phyloP scores from a whole-genome alignment of 176 grass and related monocot species.

The Triticum turgidum region DNA sequence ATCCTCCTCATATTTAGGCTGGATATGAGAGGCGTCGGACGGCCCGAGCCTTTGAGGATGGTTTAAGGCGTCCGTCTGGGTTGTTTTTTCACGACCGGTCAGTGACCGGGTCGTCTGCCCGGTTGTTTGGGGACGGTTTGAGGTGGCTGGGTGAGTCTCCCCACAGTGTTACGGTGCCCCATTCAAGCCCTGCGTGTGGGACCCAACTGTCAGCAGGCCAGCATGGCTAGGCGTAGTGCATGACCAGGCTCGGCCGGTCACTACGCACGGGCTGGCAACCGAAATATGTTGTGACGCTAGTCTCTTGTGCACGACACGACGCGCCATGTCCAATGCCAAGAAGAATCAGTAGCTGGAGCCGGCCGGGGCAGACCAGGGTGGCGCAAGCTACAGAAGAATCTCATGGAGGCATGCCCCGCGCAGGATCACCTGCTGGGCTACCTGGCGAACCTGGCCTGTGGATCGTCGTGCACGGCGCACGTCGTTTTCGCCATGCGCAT shows the following conservation, averaged over 20 bases:
- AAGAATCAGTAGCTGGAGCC: neutral
- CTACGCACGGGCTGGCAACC: neutral
- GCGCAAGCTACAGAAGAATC: conserved; percentile 10
- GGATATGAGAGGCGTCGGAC: too few relatives aligned
- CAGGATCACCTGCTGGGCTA: neutral
- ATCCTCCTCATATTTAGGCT: too few relatives aligned
- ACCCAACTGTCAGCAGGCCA: too few relatives aligned
- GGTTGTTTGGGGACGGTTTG: too few relatives aligned
- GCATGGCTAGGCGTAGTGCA: too few relatives aligned
- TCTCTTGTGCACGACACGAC: neutral
- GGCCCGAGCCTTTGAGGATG: too few relatives aligned
- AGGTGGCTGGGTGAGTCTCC: too few relatives aligned
- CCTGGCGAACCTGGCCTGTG: neutral
- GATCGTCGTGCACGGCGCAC: neutral
- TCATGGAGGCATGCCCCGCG: neutral
- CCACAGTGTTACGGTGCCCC: too few relatives aligned
- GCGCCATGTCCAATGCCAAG: neutral
- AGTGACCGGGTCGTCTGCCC: too few relatives aligned
- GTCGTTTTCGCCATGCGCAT: conserved; percentile 10
- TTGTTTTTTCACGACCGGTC: too few relatives aligned
- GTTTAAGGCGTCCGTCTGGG: too few relatives aligned
- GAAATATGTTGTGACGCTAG: neutral
- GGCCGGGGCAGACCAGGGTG: conserved; percentile 18
- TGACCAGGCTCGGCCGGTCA: neutral
- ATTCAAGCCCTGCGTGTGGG: too few relatives aligned